These are phyloP conservation scores for Sicyos edulis DNA, from an alignment of 306 rosid species.

Conservation along the genomic window DNA sequence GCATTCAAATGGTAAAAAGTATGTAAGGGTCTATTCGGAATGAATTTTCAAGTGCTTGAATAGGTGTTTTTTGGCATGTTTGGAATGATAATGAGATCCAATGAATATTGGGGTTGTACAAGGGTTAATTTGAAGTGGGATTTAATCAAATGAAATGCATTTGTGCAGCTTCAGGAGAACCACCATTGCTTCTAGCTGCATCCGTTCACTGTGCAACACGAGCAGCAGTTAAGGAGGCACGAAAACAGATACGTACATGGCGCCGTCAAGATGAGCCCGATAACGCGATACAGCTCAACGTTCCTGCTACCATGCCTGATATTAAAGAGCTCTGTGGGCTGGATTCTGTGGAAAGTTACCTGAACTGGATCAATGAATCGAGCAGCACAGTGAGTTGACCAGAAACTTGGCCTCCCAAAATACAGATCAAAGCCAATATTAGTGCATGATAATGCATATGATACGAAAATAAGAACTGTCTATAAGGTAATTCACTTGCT, in stretches of 20 bases:
- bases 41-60: no score
- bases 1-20: background rate
- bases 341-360: slow-evolving; percentile 60
- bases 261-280: slow-evolving; percentile 30
- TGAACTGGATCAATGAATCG: slow-evolving; percentile 44
- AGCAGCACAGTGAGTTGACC: background rate
- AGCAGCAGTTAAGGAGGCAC: slow-evolving; percentile 72
- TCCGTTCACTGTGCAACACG: slow-evolving; percentile 85
- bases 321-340: slow-evolving; percentile 73
- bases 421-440: background rate
- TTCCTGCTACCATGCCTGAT: slow-evolving; percentile 86
- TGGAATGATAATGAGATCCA: no score
- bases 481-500: background rate
- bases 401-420: background rate
- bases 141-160: no score
- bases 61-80: no score
- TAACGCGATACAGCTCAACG: slow-evolving; percentile 48
- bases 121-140: no score
- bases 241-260: slow-evolving; percentile 70
- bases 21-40: background rate
- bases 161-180: slow-evolving; percentile 90
- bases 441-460: slow-evolving; percentile 4
- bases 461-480: background rate
- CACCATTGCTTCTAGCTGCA: slow-evolving; percentile 71
- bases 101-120: no score